Base-by-base conservation (phyloP, 177 flowering plant species). In the Tripterygium wilfordii region DNA sequence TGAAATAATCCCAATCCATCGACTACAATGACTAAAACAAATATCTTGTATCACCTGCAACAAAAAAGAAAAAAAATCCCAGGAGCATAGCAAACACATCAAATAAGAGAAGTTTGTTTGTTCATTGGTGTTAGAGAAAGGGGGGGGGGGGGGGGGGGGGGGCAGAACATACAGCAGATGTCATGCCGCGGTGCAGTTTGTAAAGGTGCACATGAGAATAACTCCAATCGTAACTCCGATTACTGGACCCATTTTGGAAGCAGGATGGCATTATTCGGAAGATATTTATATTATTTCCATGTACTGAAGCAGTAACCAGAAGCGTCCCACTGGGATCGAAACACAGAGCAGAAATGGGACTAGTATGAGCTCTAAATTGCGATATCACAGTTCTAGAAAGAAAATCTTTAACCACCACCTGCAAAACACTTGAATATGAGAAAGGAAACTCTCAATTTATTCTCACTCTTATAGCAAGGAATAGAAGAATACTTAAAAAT, bases 261-360 rank as follows among this genome's bases (percentile, higher is more conserved):
- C 38, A 53, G 36, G 72, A 74, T 22, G 94, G 96, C 80, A 85
- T 71, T 35, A 92, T 84, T 39, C 90, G 74, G 65, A 88, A 92
- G 25, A 92, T 70, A 65, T 92, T 92, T 42, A 92, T 80, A 59
- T 82, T 92, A 61, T 92, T 80, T 26, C 96, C 98, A 72, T 82
- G 69, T 9, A 85, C 72, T 15, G 98, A 92, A 36, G 96, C 94
- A 39, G 96, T 88, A 36, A 92, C 96, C 62, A 92, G 63, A 50
- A 92, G 83, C 26, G 95, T 92, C 33, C 96, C 98, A 70, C 95
- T 88, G 24, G 91, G 94, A 45, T 92, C 98, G 69, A 92, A 92
- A 67, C 91, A 80, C 10, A 92, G 57, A 27, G 94, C 98, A 63
- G 96, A 86, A 30, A 92, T 74, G 10, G 96, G 96, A 66, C 96